These are phyloP conservation scores for Lentinula sp. DNA, from an alignment of 768 basidiomycete species.

Conservation along the genomic window DNA sequence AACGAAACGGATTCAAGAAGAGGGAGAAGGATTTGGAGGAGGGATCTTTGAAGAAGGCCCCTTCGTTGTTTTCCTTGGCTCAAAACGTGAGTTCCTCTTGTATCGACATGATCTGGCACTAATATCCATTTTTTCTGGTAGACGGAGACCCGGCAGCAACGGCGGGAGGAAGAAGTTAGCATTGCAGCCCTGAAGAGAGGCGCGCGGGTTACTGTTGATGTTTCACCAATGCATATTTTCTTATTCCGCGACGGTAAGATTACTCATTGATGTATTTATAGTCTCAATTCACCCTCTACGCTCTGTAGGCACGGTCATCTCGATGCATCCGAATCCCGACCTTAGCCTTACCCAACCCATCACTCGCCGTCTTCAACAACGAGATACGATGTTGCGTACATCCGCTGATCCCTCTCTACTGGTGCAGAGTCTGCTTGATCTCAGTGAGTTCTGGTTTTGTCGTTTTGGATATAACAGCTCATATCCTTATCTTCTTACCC, in stretches of 20 bases:
- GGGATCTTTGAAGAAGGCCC: slow-evolving; percentile 3
- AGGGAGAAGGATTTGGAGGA: slow-evolving; percentile 11
- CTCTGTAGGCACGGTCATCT: slow-evolving; percentile 55
- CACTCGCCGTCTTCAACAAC: slow-evolving; percentile 46
- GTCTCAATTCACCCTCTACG: neutral
- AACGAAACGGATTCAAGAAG: neutral
- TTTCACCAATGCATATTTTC: slow-evolving; percentile 63
- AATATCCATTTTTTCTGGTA: neutral
- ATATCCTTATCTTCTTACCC: neutral
- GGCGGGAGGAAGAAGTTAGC: slow-evolving; percentile 2
- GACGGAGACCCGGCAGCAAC: slow-evolving; percentile 8
- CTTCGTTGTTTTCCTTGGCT: neutral
- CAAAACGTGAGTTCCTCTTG: neutral
- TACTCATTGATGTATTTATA: neutral
- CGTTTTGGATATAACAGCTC: neutral
- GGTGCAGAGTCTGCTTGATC: slow-evolving; percentile 64
- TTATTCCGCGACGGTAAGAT: slow-evolving; percentile 55
- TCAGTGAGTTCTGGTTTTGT: slow-evolving; percentile 24
- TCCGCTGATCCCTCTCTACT: slow-evolving; percentile 66
- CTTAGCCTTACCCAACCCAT: slow-evolving; percentile 52
- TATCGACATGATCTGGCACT: neutral
- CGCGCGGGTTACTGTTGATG: slow-evolving; percentile 50
- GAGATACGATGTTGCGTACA: slow-evolving; percentile 54
- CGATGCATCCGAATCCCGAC: slow-evolving; percentile 42
- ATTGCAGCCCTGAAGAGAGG: slow-evolving; percentile 37